phyloP scores from a whole-genome alignment of 2,329 filamentous ascomycete species.

The Ascochyta fabae region DNA sequence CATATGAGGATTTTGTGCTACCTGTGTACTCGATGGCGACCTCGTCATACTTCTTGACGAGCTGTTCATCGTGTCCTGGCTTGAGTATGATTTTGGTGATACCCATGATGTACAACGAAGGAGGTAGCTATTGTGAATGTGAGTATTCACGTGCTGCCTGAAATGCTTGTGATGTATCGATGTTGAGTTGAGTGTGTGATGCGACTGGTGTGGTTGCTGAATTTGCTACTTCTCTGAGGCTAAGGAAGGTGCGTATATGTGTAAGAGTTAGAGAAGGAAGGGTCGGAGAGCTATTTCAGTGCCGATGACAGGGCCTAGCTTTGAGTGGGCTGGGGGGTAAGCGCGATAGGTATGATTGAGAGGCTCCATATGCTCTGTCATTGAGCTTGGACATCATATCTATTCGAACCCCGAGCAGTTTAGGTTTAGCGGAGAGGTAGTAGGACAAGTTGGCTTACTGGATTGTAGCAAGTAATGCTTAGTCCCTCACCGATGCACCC shows the following conservation, averaged over 20 bases:
- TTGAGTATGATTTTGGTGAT: constrained; percentile 72
- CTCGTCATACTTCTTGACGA: constrained; percentile 70
- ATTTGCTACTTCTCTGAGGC: neutral
- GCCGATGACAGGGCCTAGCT: constrained; percentile 24
- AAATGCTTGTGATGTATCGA: neutral
- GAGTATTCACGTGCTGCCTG: neutral
- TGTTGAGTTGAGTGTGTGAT: neutral
- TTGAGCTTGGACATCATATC: constrained; percentile 30
- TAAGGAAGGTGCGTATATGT: neutral
- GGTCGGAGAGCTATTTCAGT: constrained; percentile 3
- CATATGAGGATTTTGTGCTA: constrained; percentile 12
- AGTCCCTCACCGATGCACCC: constrained; percentile 39
- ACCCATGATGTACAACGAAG: constrained; percentile 49
- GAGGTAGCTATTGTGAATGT: neutral
- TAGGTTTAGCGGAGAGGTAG: constrained; percentile 27
- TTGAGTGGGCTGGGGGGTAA: constrained; percentile 27
- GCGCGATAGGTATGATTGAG: constrained; percentile 19
- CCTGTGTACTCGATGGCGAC: constrained; percentile 90
- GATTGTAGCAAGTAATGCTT: constrained; percentile 34
- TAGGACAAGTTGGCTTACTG: constrained; percentile 41
- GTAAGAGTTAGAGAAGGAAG: constrained; percentile 5
- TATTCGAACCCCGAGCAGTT: constrained; percentile 24
- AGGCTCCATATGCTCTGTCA: constrained; percentile 38
- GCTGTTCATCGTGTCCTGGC: constrained; percentile 66
- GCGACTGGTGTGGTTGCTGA: neutral